Conservation (phyloP, 371 early-diverging fungal species). For the Lichtheimia corymbifera region DNA sequence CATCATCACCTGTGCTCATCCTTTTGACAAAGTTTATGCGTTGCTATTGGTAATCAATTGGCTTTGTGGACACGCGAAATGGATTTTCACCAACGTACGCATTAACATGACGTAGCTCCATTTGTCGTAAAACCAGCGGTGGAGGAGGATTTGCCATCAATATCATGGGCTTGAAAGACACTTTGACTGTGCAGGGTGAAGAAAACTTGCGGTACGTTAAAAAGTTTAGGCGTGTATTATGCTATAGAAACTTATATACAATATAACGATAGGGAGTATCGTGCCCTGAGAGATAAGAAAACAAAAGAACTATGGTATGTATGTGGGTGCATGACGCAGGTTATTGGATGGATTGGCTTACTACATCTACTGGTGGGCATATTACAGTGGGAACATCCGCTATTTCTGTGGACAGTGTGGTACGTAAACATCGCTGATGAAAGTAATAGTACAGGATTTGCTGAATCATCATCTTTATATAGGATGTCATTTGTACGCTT, state of each 20-base stretch:
- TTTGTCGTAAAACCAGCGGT: conserved; percentile 52
- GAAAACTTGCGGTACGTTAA: background rate
- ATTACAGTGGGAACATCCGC: conserved; percentile 41
- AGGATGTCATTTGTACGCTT: conserved; percentile 36
- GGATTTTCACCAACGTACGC: background rate
- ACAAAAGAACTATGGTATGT: conserved; percentile 37
- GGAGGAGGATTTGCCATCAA: conserved; percentile 49
- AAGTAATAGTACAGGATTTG: background rate
- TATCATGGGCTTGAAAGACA: conserved; percentile 44
- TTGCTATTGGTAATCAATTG: conserved; percentile 46
- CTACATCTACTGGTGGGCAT: background rate
- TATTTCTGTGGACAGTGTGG: conserved; percentile 52
- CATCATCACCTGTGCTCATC: background rate
- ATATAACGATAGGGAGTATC: conserved; percentile 28
- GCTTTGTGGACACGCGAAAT: background rate
- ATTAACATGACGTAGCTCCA: conserved; percentile 28
- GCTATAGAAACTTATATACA: background rate
- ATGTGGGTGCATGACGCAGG: conserved; percentile 3
- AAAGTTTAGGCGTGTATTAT: background rate
- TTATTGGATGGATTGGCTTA: too few species aligned
- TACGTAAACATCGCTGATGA: background rate
- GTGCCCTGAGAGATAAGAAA: conserved; percentile 34
- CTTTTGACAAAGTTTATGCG: conserved; percentile 32
- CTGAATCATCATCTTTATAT: background rate
- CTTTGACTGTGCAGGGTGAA: background rate